These are phyloP conservation scores for Lachancea sp. DNA, from an alignment of 805 yeast species.

Conservation along the genomic window DNA sequence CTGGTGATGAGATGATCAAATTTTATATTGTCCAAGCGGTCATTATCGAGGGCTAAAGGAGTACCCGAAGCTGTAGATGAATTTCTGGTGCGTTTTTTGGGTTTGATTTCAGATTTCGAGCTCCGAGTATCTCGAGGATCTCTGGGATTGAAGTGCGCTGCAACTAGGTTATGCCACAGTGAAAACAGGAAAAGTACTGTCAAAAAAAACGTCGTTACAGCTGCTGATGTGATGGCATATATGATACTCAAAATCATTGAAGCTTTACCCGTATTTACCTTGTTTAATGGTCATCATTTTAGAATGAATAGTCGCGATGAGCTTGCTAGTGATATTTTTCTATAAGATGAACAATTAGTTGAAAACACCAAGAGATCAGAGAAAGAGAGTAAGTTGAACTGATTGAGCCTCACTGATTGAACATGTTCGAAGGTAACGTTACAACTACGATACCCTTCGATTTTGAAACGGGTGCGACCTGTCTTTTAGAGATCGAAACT, in stretches of 20 bases:
- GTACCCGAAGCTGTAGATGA: conserved; percentile 17
- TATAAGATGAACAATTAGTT: no score
- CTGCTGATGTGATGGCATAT: conserved; percentile 11
- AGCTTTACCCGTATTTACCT: neutral
- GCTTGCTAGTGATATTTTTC: no score
- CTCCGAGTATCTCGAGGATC: conserved; percentile 29
- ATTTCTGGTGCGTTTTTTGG: conserved; percentile 9
- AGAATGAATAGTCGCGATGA: no score
- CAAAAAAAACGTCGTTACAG: conserved; percentile 21
- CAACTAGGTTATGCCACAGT: conserved; percentile 27
- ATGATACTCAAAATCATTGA: neutral
- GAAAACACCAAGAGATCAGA: no score
- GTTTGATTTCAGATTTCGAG: conserved; percentile 18
- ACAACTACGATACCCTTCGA: conserved; percentile 7
- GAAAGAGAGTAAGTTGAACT: no score
- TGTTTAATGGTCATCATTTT: neutral
- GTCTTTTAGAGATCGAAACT: conserved; percentile 13
- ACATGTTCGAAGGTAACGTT: conserved; percentile 12
- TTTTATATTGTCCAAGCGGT: conserved; percentile 24
- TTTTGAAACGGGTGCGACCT: neutral
- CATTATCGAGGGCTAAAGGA: conserved; percentile 15
- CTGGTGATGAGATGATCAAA: conserved; percentile 27
- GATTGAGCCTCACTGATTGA: neutral
- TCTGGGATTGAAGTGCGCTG: conserved; percentile 18
- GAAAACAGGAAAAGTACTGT: conserved; percentile 25